A percentile compares a stretch with the other conserved stretches of the same genome.
Conservation (phyloP, 2,329 filamentous ascomycete genomes). For the Botrytis cinerea region DNA sequence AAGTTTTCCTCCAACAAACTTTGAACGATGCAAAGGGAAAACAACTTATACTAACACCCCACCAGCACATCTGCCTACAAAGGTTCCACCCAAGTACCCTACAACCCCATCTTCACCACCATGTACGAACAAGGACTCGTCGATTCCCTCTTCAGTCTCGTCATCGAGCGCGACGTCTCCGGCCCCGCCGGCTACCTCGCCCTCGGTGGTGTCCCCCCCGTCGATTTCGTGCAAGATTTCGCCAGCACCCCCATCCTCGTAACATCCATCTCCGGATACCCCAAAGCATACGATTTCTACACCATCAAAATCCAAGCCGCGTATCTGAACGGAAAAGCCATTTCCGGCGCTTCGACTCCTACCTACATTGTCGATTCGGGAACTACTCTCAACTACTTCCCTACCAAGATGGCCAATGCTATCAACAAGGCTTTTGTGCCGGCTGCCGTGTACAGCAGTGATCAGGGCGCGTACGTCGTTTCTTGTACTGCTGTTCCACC, state of each 20-base stretch:
- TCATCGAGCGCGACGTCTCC: conserved; percentile 44
- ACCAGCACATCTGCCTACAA: conserved; percentile 36
- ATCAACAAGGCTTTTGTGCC: conserved; percentile 48
- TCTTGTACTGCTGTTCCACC: conserved; percentile 47
- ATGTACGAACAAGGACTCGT: conserved; percentile 49
- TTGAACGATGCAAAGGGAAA: neutral
- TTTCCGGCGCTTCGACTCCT: conserved; percentile 19
- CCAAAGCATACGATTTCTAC: conserved; percentile 31
- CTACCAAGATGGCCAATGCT: conserved; percentile 42
- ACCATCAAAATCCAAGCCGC: conserved; percentile 30
- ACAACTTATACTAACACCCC: neutral
- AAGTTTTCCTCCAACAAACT: neutral
- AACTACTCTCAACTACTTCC: conserved; percentile 47
- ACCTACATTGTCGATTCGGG: conserved; percentile 46
- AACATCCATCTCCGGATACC: conserved; percentile 31
- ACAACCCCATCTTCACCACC: conserved; percentile 52
- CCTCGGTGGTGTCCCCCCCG: conserved; percentile 52
- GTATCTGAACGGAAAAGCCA: conserved; percentile 20
- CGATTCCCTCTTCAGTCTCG: conserved; percentile 51
- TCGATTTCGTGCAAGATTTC: conserved; percentile 37
- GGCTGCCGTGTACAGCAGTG: conserved; percentile 43
- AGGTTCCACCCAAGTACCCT: conserved; percentile 39
- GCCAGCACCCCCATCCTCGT: conserved; percentile 31
- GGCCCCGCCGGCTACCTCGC: conserved; percentile 48
- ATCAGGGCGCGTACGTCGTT: conserved; percentile 44